Evolutionary conservation across 2,329 filamentous ascomycete species (phyloP), one percentile per base, ranked within the genome.

Genomic region (Fusarium musae): DNA sequence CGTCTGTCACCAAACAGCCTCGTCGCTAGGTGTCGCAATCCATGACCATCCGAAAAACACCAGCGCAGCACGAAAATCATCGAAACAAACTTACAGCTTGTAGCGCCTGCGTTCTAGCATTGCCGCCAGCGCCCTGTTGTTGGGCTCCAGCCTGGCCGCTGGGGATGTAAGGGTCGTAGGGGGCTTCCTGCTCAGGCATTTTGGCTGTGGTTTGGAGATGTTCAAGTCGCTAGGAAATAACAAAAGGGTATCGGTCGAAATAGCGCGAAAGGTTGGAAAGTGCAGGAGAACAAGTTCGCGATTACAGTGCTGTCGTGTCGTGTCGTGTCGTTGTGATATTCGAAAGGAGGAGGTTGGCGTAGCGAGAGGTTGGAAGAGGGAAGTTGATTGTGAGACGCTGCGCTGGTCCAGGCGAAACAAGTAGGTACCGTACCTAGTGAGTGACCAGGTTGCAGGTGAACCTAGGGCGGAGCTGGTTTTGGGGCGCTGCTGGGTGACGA

Each of bases 141-240:
- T 67, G 64, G 66, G 78, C 79, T 60, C 76, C 83, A 70, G 84
- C 83, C 83, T 88, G 87, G 83, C 90, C 91, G 81, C 89, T 90
- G 80, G 94, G 94, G 83, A 96, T 95, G 85, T 96, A 97, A 73
- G 94, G 94, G 85, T 97, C 94, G 84, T 97, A 97, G 77, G 93
- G 93, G 81, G 87, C 84, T 66, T 88, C 86, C 76, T 86, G 83
- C 79, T 84, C 84, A 77, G 88, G 84, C 88, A 90, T 90, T 78
- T 74, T 84, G 78, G 59, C 56, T 66, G 65, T 61, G 50, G 59
- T 56, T 66, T 62, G 54, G 59, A 32, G 23, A 21, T 44, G 40
- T 56, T 59, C 32, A 32, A 57, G 44, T 57, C 42, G 63, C 69
- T 72, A 59, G 71, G 63, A 64, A 67, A 71, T 60, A 64, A 50